Percentiles rank a stretch among this genome's conserved stretches.
phyloP scores from a whole-genome alignment of 192 early-diverging fungal species.

The Chytriomyces hyalinus region DNA sequence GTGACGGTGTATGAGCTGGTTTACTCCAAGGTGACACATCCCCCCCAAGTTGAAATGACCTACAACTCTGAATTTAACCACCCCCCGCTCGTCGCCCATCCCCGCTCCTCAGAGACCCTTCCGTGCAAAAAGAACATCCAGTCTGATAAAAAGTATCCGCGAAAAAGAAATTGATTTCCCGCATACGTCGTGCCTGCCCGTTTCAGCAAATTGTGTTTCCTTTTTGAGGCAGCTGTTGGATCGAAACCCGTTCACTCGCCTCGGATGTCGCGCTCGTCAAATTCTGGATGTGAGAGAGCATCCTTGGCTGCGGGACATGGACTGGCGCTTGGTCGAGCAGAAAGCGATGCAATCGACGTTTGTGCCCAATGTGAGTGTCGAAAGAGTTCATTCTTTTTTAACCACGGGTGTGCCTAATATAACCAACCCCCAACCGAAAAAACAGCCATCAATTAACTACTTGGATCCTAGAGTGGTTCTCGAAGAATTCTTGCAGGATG shows the following conservation, averaged over 20 bases:
- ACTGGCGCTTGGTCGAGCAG: slow-evolving; percentile 55
- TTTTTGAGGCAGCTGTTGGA: slow-evolving; percentile 62
- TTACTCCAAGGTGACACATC: slow-evolving; percentile 70
- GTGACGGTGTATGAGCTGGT: slow-evolving; percentile 79
- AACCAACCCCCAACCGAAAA: background rate
- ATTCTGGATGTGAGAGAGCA: slow-evolving; percentile 60
- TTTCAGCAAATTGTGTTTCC: slow-evolving; percentile 22
- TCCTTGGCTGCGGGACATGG: slow-evolving; percentile 54
- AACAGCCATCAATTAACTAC: slow-evolving; percentile 51
- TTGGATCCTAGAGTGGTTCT: slow-evolving; percentile 79
- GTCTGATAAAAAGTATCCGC: slow-evolving; percentile 61
- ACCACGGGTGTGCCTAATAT: no score
- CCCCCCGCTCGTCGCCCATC: no score
- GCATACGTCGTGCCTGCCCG: slow-evolving; percentile 27
- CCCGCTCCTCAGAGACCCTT: slow-evolving; percentile 78
- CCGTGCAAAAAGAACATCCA: slow-evolving; percentile 63
- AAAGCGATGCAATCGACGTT: slow-evolving; percentile 50
- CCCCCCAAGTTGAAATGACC: background rate
- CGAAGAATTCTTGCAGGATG: slow-evolving; percentile 76
- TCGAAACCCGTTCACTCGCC: slow-evolving; percentile 69
- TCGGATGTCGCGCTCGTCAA: slow-evolving; percentile 76
- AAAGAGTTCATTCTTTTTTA: no score
- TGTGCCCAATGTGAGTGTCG: slow-evolving; percentile 53
- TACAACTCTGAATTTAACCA: no score
- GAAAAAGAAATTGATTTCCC: slow-evolving; percentile 64